Evolutionary conservation across 495 filamentous ascomycete species (phyloP).

Genomic region (Immersiella caudata): DNA sequence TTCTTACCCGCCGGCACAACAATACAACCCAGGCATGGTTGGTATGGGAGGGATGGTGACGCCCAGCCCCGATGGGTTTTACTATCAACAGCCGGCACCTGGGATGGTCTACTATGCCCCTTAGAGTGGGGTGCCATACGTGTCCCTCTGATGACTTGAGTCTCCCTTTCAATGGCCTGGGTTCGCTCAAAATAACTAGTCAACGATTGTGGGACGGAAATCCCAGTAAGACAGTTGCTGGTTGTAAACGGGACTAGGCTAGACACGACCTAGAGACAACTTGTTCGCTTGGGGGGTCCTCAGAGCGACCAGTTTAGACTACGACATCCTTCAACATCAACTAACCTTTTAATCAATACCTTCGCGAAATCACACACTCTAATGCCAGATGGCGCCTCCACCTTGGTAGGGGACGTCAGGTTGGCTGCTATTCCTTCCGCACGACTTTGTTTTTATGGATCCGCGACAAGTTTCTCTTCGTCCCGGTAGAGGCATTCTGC

Average conservation of each 20-base stretch:
- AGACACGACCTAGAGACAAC: not conserved
- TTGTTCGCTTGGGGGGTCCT: not conserved
- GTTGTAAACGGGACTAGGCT: not conserved
- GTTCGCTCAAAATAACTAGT: not conserved
- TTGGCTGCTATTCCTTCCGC: not conserved
- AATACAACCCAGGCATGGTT: slow-evolving; percentile 60
- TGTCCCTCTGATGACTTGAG: not conserved
- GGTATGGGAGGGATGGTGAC: slow-evolving; percentile 84
- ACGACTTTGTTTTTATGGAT: not conserved
- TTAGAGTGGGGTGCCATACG: slow-evolving; percentile 19
- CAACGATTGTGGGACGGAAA: not conserved
- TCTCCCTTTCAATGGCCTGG: not conserved
- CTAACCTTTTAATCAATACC: slow-evolving; percentile 5
- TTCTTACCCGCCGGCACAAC: slow-evolving; percentile 54
- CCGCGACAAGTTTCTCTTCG: not conserved
- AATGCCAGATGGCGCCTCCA: not conserved
- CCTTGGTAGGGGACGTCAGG: not conserved
- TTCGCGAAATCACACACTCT: not conserved
- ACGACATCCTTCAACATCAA: slow-evolving; percentile 5
- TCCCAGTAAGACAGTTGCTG: not conserved
- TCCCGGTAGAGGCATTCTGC: not conserved
- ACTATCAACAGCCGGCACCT: slow-evolving; percentile 65
- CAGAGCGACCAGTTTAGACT: not conserved
- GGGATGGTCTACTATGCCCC: slow-evolving; percentile 66
- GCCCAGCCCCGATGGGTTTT: slow-evolving; percentile 68